Percentiles rank a stretch among this genome's conserved stretches.
These are phyloP conservation scores for Raphanus hybrid DNA, from an alignment of 441 rosid species.

Conservation along the genomic window DNA sequence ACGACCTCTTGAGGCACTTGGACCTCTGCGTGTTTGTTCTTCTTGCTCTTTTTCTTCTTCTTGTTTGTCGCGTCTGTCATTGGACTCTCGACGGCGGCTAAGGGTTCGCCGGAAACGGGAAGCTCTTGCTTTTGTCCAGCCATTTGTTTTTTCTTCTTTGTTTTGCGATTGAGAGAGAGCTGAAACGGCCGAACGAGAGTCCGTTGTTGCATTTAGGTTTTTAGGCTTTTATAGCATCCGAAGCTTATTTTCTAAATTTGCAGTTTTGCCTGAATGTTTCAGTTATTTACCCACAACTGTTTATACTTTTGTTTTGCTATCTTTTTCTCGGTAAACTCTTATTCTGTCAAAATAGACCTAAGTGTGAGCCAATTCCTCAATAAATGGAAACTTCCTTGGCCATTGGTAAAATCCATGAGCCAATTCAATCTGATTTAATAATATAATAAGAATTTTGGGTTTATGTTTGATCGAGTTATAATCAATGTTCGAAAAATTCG, in stretches of 20 bases:
- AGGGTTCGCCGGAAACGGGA: constrained; percentile 43
- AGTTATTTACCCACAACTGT: neutral
- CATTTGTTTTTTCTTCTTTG: constrained; percentile 36
- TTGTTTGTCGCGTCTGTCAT: constrained; percentile 14
- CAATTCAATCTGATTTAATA: neutral
- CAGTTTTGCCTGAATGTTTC: neutral
- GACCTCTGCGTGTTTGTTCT: constrained; percentile 48
- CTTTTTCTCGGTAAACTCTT: neutral
- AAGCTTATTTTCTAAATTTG: neutral
- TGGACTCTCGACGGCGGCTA: constrained; percentile 46
- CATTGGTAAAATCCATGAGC: neutral
- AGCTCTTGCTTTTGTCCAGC: constrained; percentile 50
- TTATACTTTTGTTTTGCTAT: constrained; percentile 1
- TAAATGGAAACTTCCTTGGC: neutral
- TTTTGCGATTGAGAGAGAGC: neutral
- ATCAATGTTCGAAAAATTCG: too few species aligned
- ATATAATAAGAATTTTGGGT: neutral
- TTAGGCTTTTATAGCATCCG: constrained; percentile 33
- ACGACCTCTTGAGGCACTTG: constrained; percentile 29
- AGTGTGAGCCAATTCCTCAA: neutral
- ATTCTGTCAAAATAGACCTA: neutral
- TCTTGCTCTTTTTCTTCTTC: constrained; percentile 49
- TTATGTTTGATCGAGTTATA: too few species aligned
- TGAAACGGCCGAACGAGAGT: constrained; percentile 43
- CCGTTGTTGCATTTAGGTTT: constrained; percentile 34